Percentiles rank a stretch among this genome's conserved stretches.
These are phyloP conservation scores for Globisporangium solare DNA, from an alignment of 352 stramenopile species.

Conservation along the genomic window DNA sequence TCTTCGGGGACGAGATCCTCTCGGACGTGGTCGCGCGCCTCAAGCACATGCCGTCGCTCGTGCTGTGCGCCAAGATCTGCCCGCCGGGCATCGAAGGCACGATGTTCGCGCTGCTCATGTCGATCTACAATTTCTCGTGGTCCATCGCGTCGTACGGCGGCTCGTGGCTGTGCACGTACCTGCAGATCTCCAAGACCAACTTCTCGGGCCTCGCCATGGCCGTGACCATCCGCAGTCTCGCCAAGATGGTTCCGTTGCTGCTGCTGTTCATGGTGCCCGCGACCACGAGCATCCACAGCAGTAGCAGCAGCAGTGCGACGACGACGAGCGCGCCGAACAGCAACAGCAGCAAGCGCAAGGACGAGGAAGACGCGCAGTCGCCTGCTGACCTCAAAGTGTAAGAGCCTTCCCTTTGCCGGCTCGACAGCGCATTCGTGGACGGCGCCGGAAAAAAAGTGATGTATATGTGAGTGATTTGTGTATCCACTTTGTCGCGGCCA, in stretches of 20 bases:
- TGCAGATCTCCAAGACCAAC: slow-evolving; percentile 72
- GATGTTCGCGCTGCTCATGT: slow-evolving; percentile 92
- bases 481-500: too few species aligned
- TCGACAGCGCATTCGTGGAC: too few species aligned
- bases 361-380: not conserved
- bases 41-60: slow-evolving; percentile 91
- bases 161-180: slow-evolving; percentile 72
- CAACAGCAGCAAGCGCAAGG: not conserved
- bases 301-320: slow-evolving; percentile 37
- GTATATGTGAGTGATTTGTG: too few species aligned
- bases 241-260: slow-evolving; percentile 64
- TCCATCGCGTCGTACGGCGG: slow-evolving; percentile 70
- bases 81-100: slow-evolving; percentile 95
- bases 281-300: slow-evolving; percentile 56
- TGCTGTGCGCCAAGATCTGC: slow-evolving; percentile 95
- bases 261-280: slow-evolving; percentile 73
- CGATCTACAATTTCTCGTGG: slow-evolving; percentile 84
- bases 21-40: slow-evolving; percentile 74
- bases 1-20: slow-evolving; percentile 79
- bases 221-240: slow-evolving; percentile 50
- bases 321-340: slow-evolving; percentile 15
- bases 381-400: not conserved
- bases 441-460: too few species aligned
- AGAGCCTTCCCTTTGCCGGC: not conserved
- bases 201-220: slow-evolving; percentile 54